Evolutionary conservation across 2,329 filamentous ascomycete genomes (phyloP), one percentile per base, ranked within the genome.

Genomic region (Paradendryphiella salina): DNA sequence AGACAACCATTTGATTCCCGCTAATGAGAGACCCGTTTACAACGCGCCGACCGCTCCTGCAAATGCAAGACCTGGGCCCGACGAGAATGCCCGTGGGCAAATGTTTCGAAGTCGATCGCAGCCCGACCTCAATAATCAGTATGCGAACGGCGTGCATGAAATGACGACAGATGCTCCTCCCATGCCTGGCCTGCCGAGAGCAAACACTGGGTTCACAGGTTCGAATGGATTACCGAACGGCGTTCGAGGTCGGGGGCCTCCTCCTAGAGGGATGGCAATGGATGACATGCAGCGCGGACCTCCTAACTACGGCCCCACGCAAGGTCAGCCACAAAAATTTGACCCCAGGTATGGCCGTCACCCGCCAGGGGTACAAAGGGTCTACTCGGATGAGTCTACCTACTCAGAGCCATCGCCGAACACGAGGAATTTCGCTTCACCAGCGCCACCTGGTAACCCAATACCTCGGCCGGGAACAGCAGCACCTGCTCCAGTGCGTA

Each of bases 61-160:
- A 13, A 45, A 51, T 15, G 18, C 33, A 14, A 45, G 46, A 17
- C 26, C 49, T 33, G 34, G 48, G 3, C 60, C 60, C 13, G 51
- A 49, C 21, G 50, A 60, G 10, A 52, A 61, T n/a, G 66, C 65
- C 46, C 65, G 67, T 40, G 67, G 70, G 33, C 67, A 73, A 44
- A 61, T 86, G 42, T 82, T 77, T 51, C 80, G 81, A 52, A 83
- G 84, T 13, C 85, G 85, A 57, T 89, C 86, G 9, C 86, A 89
- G 64, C 85, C 86, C 23, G 82, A 88, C 64, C 73, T 88, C 41
- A 65, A 72, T 45, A 63, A 59, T 0, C 70, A 70, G 36, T 68
- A 72, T 35, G 53, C 56, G 13, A 61, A 65, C 35, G 55, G 47
- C 9, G 80, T 88, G 1, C 90, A 90, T 59, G 89, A 90, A 64